Base-by-base conservation (phyloP, 495 filamentous ascomycete genomes). In the Podospora didyma region DNA sequence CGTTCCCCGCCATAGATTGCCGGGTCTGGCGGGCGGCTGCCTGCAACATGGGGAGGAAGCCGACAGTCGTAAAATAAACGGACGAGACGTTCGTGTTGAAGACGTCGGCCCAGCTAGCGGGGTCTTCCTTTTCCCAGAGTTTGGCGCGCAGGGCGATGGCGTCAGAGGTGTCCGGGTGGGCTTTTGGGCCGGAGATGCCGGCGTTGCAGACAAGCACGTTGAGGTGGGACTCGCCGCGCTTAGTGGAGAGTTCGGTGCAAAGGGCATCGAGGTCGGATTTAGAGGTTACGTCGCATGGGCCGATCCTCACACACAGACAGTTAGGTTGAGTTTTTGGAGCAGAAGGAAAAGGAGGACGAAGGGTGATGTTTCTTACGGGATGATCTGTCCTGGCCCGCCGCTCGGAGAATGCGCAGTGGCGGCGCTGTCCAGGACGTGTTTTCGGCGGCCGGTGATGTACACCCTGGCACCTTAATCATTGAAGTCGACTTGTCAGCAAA, bases 131-230 rank as follows among this genome's bases (percentile, higher is more conserved):
- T 3, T 68, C 57, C 72, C 72, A 75, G 47, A 82, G 78, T 12
- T 75, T 69, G 16, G 73, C 62, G 0, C 80, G 77, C 14, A 79
- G 74, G 23, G 79, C 61, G 11, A 82, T 70, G 1, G 72, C 65
- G 16, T 84, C 69, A 0, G 69, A 55, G 46, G 57, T 22, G 42
- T 61, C 49, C 0, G 66, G 68, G 6, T 61, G 54, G 4, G 74
- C 74, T 24, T 69, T 63, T 10, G 83, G 77, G 49, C 61, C 61
- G 0, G 61, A 56, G 47, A 73, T 64, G 2, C 85, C 86, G 20
- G 82, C 79, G 67, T 86, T 87, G 56, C 82, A 82, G 44, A 88
- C 71, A 0, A 88, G 71, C 21, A 89, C 63, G 59, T 88, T 77
- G 57, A 87, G 79, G 58, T 77, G 78, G 49, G 61, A 55, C 50